Evolutionary conservation across 768 basidiomycete species (phyloP).

Genomic region (Symmetrospora coprosmae): DNA sequence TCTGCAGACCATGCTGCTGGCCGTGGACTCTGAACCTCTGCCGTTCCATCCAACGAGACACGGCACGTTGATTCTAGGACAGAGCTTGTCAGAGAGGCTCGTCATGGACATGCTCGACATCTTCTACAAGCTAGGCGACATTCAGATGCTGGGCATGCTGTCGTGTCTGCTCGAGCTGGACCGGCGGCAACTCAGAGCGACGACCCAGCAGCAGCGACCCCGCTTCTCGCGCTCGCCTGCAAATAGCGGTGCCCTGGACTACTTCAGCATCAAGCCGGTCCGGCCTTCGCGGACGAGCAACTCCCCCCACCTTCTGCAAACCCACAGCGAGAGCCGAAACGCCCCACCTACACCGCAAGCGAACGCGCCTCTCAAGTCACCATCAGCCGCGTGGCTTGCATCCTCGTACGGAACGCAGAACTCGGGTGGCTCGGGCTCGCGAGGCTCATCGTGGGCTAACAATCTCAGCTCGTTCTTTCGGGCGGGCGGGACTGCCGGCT

Average conservation of each 20-base stretch:
- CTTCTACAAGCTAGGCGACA: neutral
- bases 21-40: too few species aligned
- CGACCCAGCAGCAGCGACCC: neutral
- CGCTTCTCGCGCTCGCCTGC: conserved; percentile 4
- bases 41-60: too few species aligned
- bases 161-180: conserved; percentile 16
- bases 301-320: too few species aligned
- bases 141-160: conserved; percentile 13
- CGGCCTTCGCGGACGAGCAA: neutral
- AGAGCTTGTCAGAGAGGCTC: conserved; percentile 4
- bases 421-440: conserved; percentile 5
- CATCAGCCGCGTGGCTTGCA: neutral
- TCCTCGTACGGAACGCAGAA: conserved; percentile 15
- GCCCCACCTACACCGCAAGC: too few species aligned
- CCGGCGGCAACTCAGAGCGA: conserved; percentile 1
- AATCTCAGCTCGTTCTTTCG: conserved; percentile 16
- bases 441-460: conserved; percentile 19
- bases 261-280: conserved; percentile 20
- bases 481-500: neutral
- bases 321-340: too few species aligned
- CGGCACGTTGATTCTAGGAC: neutral
- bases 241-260: neutral
- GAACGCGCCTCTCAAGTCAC: conserved; percentile 7
- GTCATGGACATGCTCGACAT: conserved; percentile 14
- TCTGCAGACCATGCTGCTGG: too few species aligned